Evolutionary conservation across 2,329 filamentous ascomycete genomes (phyloP), one percentile per base, ranked within the genome.

Genomic region (Madurella mycetomatis): DNA sequence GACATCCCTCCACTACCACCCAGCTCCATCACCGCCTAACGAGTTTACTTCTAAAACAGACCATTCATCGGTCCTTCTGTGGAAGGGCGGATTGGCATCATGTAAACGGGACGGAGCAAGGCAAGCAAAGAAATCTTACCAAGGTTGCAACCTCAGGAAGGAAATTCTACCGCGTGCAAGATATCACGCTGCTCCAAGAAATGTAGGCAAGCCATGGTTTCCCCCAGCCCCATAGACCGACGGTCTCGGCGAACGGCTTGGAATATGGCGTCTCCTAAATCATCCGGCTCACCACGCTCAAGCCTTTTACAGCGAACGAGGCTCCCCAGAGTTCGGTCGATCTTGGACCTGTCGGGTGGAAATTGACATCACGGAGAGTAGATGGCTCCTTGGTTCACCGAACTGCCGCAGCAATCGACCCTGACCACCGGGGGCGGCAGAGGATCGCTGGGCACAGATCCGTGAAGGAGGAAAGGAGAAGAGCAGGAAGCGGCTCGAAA

Each of bases 301-400:
- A 86, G 76, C 78, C 80, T 78, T 73, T 75, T 64, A 75, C 70
- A 73, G 81, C 85, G 85, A 88, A 78, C 83, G 82, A 80, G 81
- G 82, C 80, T 78, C 75, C 76, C 73, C 73, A 72, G 76, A 75
- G 72, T 77, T 77, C 74, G 73, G 76, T 94, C 82, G 67, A 72
- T 96, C 86, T 95, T 72, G 89, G 86, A 94, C 85, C 88, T 94
- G 91, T 95, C 90, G 88, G 91, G 89, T 84, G 87, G 88, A 92
- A 78, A 90, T 87, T 85, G 81, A 88, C 86, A 91, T 83, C 88
- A 90, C 85, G 64, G 73, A 67, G 69, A 73, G 70, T 72, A 73
- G 82, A 85, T 89, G 87, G 85, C 86, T 91, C 88, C 88, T 85
- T 90, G 62, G 72, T 69, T 81, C 84, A 90, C 89, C 88, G 88